Conservation (phyloP, 495 filamentous ascomycete genomes). For the Tetracladium setigerum region DNA sequence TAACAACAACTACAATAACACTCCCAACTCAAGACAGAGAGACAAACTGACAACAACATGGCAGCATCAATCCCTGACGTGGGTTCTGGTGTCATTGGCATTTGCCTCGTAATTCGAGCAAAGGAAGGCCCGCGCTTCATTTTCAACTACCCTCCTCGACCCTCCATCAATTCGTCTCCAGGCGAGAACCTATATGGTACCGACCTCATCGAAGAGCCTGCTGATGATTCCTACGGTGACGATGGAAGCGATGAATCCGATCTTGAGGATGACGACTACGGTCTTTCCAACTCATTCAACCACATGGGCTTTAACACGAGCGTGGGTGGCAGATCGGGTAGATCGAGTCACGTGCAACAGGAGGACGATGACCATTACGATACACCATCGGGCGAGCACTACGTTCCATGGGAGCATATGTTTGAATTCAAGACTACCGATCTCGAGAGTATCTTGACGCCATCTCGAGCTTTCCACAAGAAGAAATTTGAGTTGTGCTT, state of each 20-base stretch:
- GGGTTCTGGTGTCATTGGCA: constrained; percentile 43
- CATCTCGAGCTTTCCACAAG: constrained; percentile 74
- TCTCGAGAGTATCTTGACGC: constrained; percentile 78
- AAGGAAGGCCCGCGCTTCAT: constrained; percentile 76
- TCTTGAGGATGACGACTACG: constrained; percentile 11
- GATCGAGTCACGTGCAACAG: constrained; percentile 4
- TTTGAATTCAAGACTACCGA: constrained; percentile 69
- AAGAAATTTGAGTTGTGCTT: constrained; percentile 79
- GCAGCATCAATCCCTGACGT: background rate
- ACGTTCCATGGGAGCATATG: constrained; percentile 69
- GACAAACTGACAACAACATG: background rate
- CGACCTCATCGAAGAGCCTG: constrained; percentile 20
- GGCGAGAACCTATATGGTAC: constrained; percentile 13
- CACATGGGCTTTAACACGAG: constrained; percentile 2
- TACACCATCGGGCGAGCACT: constrained; percentile 41
- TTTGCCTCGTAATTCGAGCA: constrained; percentile 76
- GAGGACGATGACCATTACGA: constrained; percentile 39
- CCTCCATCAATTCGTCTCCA: constrained; percentile 25
- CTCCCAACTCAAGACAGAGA: too few species aligned
- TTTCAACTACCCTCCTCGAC: constrained; percentile 81
- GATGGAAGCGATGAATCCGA: constrained; percentile 25
- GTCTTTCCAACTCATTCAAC: background rate
- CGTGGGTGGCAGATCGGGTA: background rate
- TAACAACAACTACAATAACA: too few species aligned
- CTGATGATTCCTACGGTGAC: constrained; percentile 26